Evolutionary conservation across 2,329 filamentous ascomycete species (phyloP), one percentile per base, ranked within the genome.

Genomic region (Dissoconium aciculare): DNA sequence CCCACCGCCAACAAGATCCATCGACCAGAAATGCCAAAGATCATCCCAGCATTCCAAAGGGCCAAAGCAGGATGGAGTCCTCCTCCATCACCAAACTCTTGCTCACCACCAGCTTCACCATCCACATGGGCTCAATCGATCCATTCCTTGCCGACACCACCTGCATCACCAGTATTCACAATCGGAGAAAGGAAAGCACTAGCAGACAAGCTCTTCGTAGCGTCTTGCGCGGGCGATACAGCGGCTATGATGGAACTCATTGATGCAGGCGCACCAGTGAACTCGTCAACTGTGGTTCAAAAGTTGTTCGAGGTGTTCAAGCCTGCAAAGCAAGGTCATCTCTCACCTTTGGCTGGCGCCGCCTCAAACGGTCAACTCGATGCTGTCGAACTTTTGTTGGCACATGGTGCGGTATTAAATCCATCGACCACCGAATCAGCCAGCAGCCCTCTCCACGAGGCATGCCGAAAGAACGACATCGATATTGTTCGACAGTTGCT

Each of bases 341-440:
- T 53, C 6, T 50, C 47, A 4, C 43, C 49, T 8, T 40, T 52
- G 4, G 50, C 50, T 11, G 50, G 49, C n/a, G 50, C 50, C 16
- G 47, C 47, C 8, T 34, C 41, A 1, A 32, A 49, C 21, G 40
- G 46, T 17, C 49, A 53, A 25, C 24, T 43, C 11, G 40, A 38
- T 15, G 41, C 43, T 2, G 49, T 43, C 11, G 34, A 46, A 25
- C 36, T 47, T 10, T 39, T 53, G 11, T 34, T 53, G 8, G 35
- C 46, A 3, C 35, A 41, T 16, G 48, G 49, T 25, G 50, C 49
- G 10, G 37, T 42, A 4, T 36, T 51, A 19, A 51, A 49, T 24
- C 47, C 49, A 11, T 31, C 28, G 27, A 37, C 39, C 27, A 41
- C 38, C 23, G 30, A 39, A 19, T 51, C 45, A 6, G 45, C 49